Evolutionary conservation across 2,329 filamentous ascomycete genomes (phyloP), one percentile per base, ranked within the genome.

Genomic region (Botrytis squamosa): DNA sequence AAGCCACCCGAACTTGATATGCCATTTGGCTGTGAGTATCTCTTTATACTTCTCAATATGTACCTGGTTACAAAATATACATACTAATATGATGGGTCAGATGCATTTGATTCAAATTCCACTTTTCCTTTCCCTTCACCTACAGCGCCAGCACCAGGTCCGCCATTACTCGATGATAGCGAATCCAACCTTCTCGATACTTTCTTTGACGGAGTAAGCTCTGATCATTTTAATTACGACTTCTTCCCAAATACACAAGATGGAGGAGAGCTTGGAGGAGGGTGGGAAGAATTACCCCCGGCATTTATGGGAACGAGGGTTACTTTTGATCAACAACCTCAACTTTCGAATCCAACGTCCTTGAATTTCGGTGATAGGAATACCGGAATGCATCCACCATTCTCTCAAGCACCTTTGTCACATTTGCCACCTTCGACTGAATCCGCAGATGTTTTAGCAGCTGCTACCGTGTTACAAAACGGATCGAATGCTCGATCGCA

Each of bases 21-120:
- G 80, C 88, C 89, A 55, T 92, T 92, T 86, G 91, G 90, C 80
- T 92, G 90, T 92, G 86, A 78, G 90, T 87, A 65, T 70, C 38
- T 38, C 33, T 44, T 20, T 25, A 46, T 66, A 36, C 25, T 38
- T 9, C 29, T 38, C 20, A 66, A 33, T 20, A 14, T 33, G 4
- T 10, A 22, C 22, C 1, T 8, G 60, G 36, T 33, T 63, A 60
- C 44, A 40, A 57, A 73, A 46, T 49, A 59, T 49, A 59, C 10
- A 14, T 63, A 60, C 46, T 72, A 67, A 72, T 38, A n/a, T 40
- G 3, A 60, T 68, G 10, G 72, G 33, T 57, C 33, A 88, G 86
- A 87, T 81, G 80, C 82, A 63, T 82, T 86, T 77, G 83, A 86
- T 79, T 77, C 82, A 77, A 73, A 70, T 66, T 83, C 85, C 76